Evolutionary conservation across 2,329 filamentous ascomycete genomes (phyloP).

Genomic region (Didymella sp.): DNA sequence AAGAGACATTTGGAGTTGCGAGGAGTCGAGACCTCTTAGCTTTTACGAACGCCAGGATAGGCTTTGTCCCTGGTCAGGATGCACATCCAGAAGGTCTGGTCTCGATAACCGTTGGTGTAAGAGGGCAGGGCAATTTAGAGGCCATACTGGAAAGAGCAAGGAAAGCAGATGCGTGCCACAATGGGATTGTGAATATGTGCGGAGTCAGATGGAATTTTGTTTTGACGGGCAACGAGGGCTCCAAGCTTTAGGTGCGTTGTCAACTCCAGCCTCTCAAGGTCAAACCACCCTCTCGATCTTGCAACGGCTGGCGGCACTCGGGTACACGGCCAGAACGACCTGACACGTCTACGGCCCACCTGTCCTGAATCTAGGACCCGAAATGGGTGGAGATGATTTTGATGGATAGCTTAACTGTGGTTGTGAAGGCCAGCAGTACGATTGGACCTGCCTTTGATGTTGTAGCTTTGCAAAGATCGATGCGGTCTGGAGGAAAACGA

Average conservation of each 20-base stretch:
- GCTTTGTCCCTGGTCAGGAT: conserved; percentile 46
- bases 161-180: conserved; percentile 38
- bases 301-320: too few relatives aligned
- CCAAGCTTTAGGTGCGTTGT: conserved; percentile 34
- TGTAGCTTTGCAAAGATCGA: too few relatives aligned
- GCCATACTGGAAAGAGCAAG: conserved; percentile 44
- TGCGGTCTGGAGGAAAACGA: too few relatives aligned
- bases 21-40: conserved; percentile 53
- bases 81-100: conserved; percentile 48
- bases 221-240: conserved; percentile 26
- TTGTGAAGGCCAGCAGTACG: too few relatives aligned
- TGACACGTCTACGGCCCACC: too few relatives aligned
- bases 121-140: conserved; percentile 41
- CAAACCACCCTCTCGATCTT: too few relatives aligned
- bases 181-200: conserved; percentile 49
- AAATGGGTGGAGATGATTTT: too few relatives aligned
- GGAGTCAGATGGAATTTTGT: conserved; percentile 50
- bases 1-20: conserved; percentile 49
- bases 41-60: conserved; percentile 45
- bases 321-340: too few relatives aligned
- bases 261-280: too few relatives aligned
- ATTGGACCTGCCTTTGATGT: too few relatives aligned
- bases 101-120: conserved; percentile 51
- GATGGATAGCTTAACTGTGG: too few relatives aligned
- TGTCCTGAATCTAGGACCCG: too few relatives aligned